Evolutionary conservation across 202 grass and related monocot genomes (phyloP).

Genomic region (Cymbopogon flexuosus): DNA sequence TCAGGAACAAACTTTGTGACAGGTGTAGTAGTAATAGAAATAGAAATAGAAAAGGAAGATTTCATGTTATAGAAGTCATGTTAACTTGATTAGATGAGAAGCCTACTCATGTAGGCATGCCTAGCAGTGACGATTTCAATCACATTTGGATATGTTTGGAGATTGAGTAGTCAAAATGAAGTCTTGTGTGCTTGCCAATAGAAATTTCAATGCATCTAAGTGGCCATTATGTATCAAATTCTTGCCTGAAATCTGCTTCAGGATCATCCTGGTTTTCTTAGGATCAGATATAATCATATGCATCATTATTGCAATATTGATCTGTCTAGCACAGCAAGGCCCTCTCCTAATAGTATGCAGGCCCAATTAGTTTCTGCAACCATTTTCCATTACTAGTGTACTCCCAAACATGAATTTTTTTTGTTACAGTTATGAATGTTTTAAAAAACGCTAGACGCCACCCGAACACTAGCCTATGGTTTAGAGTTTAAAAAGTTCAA

Average conservation of each 20-base stretch:
- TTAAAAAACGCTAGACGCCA: too few relatives aligned
- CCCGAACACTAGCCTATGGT: too few relatives aligned
- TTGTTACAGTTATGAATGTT: neutral
- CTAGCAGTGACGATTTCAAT: neutral
- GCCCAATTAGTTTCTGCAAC: neutral
- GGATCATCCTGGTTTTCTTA: neutral
- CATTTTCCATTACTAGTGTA: neutral
- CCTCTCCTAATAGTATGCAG: neutral
- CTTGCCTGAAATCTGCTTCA: neutral
- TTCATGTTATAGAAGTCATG: neutral
- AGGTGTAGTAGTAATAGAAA: neutral
- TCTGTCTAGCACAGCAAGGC: neutral
- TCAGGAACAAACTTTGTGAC: neutral
- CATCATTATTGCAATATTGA: neutral
- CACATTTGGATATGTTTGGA: neutral
- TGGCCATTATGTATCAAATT: neutral
- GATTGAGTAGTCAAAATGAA: neutral
- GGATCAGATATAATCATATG: neutral
- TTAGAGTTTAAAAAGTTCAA: too few relatives aligned
- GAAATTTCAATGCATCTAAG: neutral
- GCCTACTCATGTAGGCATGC: neutral
- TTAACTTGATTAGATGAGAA: neutral
- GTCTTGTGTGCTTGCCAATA: neutral
- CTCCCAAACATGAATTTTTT: slow-evolving; percentile 5
- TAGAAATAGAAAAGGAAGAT: neutral